Evolutionary conservation across 2,329 filamentous ascomycete species (phyloP).

Genomic region (Trichoderma semiorbis): DNA sequence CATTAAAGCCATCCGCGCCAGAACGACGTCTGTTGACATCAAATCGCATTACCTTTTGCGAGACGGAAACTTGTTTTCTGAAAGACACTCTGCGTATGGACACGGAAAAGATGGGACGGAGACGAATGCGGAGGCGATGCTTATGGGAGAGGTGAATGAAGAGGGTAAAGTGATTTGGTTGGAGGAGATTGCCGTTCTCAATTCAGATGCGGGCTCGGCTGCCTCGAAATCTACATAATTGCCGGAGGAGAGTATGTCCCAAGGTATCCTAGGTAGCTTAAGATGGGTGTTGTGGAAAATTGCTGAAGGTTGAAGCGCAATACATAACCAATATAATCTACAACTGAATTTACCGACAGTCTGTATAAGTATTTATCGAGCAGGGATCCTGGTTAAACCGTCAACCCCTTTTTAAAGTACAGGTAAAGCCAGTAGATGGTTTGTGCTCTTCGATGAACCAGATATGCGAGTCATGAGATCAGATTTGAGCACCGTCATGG

Average conservation of each 20-base stretch:
- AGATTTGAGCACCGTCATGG: neutral
- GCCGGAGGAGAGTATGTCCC: neutral
- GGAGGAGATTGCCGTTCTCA: neutral
- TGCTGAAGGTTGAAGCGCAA: fast-evolving
- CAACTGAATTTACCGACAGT: neutral
- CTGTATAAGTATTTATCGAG: neutral
- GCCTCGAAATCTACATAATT: neutral
- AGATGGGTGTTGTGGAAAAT: neutral
- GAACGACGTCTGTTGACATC: neutral
- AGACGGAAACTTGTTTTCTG: conserved; percentile 11
- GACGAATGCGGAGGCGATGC: neutral
- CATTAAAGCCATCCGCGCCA: neutral
- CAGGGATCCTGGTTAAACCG: neutral
- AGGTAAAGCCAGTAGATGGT: neutral
- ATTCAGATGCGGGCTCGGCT: neutral
- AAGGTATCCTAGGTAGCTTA: neutral
- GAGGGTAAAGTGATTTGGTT: neutral
- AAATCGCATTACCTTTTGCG: neutral
- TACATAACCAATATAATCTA: too few species aligned
- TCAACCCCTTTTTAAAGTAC: neutral
- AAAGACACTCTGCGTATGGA: conserved; percentile 1
- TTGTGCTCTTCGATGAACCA: neutral
- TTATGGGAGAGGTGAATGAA: conserved; percentile 1
- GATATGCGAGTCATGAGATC: neutral
- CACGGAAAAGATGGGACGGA: neutral